Evolutionary conservation across 2,329 filamentous ascomycete genomes (phyloP).

Genomic region (Pseudogymnoascus sp.): DNA sequence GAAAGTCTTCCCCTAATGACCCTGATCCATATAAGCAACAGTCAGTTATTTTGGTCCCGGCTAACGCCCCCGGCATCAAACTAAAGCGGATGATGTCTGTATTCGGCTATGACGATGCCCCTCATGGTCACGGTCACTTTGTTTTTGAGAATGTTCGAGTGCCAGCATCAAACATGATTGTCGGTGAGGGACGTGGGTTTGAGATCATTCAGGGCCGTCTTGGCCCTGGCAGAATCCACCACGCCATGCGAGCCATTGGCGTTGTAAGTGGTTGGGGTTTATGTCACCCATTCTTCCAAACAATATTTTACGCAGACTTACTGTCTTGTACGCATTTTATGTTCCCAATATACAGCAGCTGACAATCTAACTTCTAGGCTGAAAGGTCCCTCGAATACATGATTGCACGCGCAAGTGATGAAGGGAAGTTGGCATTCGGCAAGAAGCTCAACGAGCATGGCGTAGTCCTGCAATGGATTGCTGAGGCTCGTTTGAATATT

Average conservation of each 20-base stretch:
- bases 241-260: slow-evolving; percentile 89
- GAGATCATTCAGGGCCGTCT: slow-evolving; percentile 95
- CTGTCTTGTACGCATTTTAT: too few species aligned
- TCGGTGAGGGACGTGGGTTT: slow-evolving; percentile 86
- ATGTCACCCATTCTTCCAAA: too few species aligned
- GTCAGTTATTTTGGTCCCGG: slow-evolving; percentile 80
- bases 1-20: slow-evolving; percentile 72
- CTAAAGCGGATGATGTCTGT: slow-evolving; percentile 51
- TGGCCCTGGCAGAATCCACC: slow-evolving; percentile 91
- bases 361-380: slow-evolving; percentile 34
- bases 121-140: slow-evolving; percentile 78
- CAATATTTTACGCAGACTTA: too few species aligned
- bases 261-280: slow-evolving; percentile 43
- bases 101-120: slow-evolving; percentile 90
- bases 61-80: slow-evolving; percentile 53
- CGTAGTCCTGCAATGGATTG: slow-evolving; percentile 90
- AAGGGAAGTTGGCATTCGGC: slow-evolving; percentile 76
- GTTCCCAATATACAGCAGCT: too few species aligned
- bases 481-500: slow-evolving; percentile 85
- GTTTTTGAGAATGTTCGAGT: slow-evolving; percentile 81
- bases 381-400: slow-evolving; percentile 88
- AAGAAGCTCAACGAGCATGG: slow-evolving; percentile 78
- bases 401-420: slow-evolving; percentile 86
- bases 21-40: slow-evolving; percentile 78
- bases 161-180: slow-evolving; percentile 70